Evolutionary conservation across 495 filamentous ascomycete species (phyloP), one percentile per base, ranked within the genome.

Genomic region (Halenospora varia): DNA sequence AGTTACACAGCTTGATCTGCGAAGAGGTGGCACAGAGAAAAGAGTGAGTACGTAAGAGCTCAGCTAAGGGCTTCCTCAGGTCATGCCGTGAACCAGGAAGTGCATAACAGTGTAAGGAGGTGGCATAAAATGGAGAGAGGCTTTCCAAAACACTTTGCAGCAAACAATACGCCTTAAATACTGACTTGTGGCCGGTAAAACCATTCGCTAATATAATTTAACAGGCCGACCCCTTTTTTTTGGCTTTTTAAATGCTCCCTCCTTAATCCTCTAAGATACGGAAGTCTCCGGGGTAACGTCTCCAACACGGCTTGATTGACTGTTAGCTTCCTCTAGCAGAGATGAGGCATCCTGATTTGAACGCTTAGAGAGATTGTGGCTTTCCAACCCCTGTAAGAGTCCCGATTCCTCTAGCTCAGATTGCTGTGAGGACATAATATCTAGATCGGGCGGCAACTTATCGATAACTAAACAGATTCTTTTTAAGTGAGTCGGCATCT

Each of bases 401-500:
- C 48, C 48, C 1, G 59, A 61, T 61, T 53, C 47, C 47, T 51
- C 45, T 56, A 24, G 29, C 29, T 51, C 47, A 19, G 55, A 51
- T 46, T 54, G 2, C 51, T 45, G 18, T n/a, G 35, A 54, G 26
- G 50, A 13, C 46, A 55, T 48, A 48, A 55, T 55, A 41, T 61
- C 23, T 20, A 61, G 0, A 61, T 61, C 47, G 10, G 53, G 47
- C 13, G 47, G 72, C 55, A 78, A 61, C 13, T 73, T 48, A 62
- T 75, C 62, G 45, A 78, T 71, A 60, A 66, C 70, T 11, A 69
- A 71, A 57, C 71, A 73, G 57, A 77, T 70, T 24, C 59, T 71
- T 51, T 75, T 61, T 24, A 73, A 68, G 49, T 76, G 73, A 42
- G 51, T 57, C n/a, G 67, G 75, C 73, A 73, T 73, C 67, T 66